A percentile compares a stretch with the other conserved stretches of the same genome.
These are phyloP conservation scores for Aspergillus indologenus DNA, from an alignment of 495 filamentous ascomycete species.

Conservation along the genomic window DNA sequence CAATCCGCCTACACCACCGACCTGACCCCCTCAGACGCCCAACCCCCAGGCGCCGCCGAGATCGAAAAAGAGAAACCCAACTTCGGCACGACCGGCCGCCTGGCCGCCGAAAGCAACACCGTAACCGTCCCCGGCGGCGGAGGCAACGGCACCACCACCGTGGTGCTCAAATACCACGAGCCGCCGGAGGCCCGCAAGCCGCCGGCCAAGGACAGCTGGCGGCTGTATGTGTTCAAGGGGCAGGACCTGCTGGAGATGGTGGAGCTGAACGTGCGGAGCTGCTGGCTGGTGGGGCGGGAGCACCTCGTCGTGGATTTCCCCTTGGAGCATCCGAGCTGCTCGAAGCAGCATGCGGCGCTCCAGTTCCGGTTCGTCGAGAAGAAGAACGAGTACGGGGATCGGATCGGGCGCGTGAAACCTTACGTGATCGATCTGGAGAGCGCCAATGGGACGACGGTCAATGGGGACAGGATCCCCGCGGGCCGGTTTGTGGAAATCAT, in stretches of 20 bases:
- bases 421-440: conserved; percentile 94
- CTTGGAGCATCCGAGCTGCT: conserved; percentile 86
- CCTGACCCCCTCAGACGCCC: not conserved
- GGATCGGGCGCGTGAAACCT: conserved; percentile 74
- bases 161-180: conserved; percentile 94
- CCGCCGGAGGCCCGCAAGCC: conserved; percentile 90
- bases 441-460: conserved; percentile 84
- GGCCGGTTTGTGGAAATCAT: conserved; percentile 81
- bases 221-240: conserved; percentile 91
- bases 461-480: conserved; percentile 66
- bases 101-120: conserved; percentile 87
- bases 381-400: conserved; percentile 81
- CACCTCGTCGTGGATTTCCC: conserved; percentile 73
- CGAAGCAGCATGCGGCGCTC: conserved; percentile 91
- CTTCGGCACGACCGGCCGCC: conserved; percentile 71
- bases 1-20: conserved; percentile 67
- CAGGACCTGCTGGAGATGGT: conserved; percentile 75
- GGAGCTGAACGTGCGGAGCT: conserved; percentile 68
- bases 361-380: conserved; percentile 87
- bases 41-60: conserved; percentile 33
- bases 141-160: no score
- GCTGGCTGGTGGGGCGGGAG: conserved; percentile 89
- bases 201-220: conserved; percentile 72
- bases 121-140: conserved; percentile 63
- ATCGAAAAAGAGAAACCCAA: conserved; percentile 83